Conservation (phyloP, 768 basidiomycete species). For the Mycena olivaceomarginata region DNA sequence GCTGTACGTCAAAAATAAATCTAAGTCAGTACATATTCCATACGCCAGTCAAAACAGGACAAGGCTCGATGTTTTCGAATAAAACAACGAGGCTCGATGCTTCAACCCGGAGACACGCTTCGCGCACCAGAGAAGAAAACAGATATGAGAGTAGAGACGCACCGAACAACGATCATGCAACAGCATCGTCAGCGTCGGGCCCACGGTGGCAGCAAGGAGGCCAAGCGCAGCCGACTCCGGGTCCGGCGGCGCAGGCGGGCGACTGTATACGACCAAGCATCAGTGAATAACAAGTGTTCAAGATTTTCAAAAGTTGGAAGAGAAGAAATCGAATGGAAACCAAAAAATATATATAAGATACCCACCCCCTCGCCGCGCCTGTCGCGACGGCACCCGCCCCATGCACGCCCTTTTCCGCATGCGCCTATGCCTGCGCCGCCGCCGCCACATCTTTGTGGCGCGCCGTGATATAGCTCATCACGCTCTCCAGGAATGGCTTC, state of each 20-base stretch:
- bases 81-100: too few relatives aligned
- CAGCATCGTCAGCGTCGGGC: conserved; percentile 95
- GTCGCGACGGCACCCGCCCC: too few relatives aligned
- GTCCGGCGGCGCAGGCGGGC: conserved; percentile 84
- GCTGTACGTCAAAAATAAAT: neutral
- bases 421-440: neutral
- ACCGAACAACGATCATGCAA: conserved; percentile 95
- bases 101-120: too few relatives aligned
- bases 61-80: too few relatives aligned
- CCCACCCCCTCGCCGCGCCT: too few relatives aligned
- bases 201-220: conserved; percentile 95
- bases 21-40: too few relatives aligned
- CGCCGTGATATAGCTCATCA: conserved; percentile 91
- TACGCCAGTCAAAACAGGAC: too few relatives aligned
- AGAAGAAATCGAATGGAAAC: too few relatives aligned
- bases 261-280: neutral
- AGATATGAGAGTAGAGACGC: neutral
- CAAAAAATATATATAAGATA: too few relatives aligned
- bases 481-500: conserved; percentile 95
- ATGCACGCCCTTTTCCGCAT: too few relatives aligned
- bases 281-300: neutral
- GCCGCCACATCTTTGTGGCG: conserved; percentile 30
- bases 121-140: too few relatives aligned
- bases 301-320: too few relatives aligned
- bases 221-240: conserved; percentile 98